A percentile compares a stretch with the other conserved stretches of the same genome.
Evolutionary conservation across 1,139 yeast species (phyloP).

Genomic region (Yamadazyma jaroonii): DNA sequence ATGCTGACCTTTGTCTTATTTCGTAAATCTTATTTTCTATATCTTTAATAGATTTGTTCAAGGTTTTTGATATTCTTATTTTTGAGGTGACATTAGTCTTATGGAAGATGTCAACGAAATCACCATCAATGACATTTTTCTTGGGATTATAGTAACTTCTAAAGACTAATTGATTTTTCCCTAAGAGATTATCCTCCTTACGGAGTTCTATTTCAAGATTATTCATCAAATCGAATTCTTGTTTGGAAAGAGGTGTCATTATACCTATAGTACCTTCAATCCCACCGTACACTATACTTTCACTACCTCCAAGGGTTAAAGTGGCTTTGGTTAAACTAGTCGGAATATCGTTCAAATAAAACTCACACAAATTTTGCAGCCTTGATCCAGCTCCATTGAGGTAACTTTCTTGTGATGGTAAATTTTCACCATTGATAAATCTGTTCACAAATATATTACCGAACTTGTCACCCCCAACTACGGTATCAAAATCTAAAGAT

Average conservation of each 20-base stretch:
- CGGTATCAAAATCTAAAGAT: slow-evolving; percentile 70
- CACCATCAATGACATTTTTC: slow-evolving; percentile 83
- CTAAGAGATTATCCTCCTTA: slow-evolving; percentile 40
- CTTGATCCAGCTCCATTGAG: slow-evolving; percentile 57
- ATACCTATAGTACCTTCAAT: slow-evolving; percentile 80
- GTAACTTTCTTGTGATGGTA: slow-evolving; percentile 31
- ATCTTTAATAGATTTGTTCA: slow-evolving; percentile 58
- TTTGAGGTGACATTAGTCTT: slow-evolving; percentile 37
- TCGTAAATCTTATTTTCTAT: slow-evolving; percentile 61
- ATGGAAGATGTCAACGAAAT: slow-evolving; percentile 62
- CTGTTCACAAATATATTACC: slow-evolving; percentile 76
- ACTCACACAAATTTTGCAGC: slow-evolving; percentile 55
- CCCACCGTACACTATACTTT: slow-evolving; percentile 68
- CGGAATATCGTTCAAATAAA: slow-evolving; percentile 67
- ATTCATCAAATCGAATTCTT: slow-evolving; percentile 60
- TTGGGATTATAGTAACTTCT: slow-evolving; percentile 80
- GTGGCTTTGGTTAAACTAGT: slow-evolving; percentile 57
- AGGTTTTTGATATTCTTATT: slow-evolving; percentile 45
- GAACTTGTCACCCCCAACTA: slow-evolving; percentile 85
- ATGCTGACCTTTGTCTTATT: slow-evolving; percentile 50
- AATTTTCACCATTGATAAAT: slow-evolving; percentile 47
- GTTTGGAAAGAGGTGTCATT: slow-evolving; percentile 63
- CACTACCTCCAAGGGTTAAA: slow-evolving; percentile 61
- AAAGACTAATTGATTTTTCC: slow-evolving; percentile 65
- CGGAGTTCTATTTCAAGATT: slow-evolving; percentile 54